Evolutionary conservation across 1,284 basidiomycete species (phyloP), one percentile per base, ranked within the genome.

Genomic region (Marasmius fiardii): DNA sequence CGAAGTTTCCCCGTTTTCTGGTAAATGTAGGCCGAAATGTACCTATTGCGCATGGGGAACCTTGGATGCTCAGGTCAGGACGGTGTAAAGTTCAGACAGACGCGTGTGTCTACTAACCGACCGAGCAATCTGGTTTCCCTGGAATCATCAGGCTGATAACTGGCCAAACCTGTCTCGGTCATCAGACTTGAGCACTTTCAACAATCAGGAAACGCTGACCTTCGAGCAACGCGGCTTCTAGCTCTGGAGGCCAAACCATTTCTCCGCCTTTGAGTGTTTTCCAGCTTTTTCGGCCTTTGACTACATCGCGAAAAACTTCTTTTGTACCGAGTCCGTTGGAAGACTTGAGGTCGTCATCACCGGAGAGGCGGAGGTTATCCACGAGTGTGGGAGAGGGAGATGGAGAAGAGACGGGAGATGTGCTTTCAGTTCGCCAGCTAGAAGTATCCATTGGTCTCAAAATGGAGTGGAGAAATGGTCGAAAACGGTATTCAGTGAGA

Each of bases 201-300:
- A 58, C 53, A 54, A 54, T 34, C 39, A 48, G 58, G 51, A 20
- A 18, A 44, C 39, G 26, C 71, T 35, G 60, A 86, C 87, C 88
- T 77, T 88, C 83, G 55, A 90, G 78, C 60, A 90, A 74, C 52
- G 85, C 85, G 41, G 83, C 85, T 72, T 90, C 88, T 54, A 90
- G 81, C 62, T 86, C 79, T 21, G 84, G 86, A 39, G 87, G 87
- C 86, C 86, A 89, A 39, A 89, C 86, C 41, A 84, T 78, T 65
- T 88, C 86, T 33, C 83, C 80, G 57, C 85, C 86, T 67, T 81
- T 80, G 56, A 84, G 69, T 0, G 85, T 88, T 70, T 88, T 89
- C 85, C 86, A 88, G 64, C 78, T 85, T 69, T 87, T 88, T 58
- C 86, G 78, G 50, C 80, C 80, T 58, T 78, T 82, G 63, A 86